Evolutionary conservation across 2,329 filamentous ascomycete species (phyloP), one percentile per base, ranked within the genome.

Genomic region (Beauveria australis): DNA sequence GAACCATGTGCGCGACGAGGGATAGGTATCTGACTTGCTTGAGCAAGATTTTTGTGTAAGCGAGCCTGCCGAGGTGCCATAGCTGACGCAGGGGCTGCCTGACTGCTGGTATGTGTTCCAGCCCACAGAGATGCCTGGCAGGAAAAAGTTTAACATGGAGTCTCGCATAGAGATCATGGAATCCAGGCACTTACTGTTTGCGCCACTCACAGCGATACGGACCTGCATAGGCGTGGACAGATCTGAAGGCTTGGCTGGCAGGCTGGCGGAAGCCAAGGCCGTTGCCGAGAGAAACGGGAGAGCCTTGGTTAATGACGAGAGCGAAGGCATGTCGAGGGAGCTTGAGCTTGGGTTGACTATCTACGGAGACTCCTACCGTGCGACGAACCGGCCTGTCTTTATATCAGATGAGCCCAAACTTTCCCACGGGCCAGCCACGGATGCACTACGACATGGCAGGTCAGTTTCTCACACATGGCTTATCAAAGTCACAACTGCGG

Each of bases 61-160:
- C 8, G 66, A 66, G 54, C 64, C 63, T 41, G 68, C 70, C 0
- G 78, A 76, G 3, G 72, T 76, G 51, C 81, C 81, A 65, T 82
- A 85, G 47, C 75, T 64, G 5, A 85, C 81, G 60, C 81, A 84
- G 14, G 77, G 69, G 43, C 75, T 66, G 61, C 66, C 67, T 16
- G 81, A 66, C 63, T 78, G 65, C 60, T 75, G 63, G 65, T 83
- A 84, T 0, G 81, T 85, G 66, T 84, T 84, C 81, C 81, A 85
- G 1, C 77, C 80, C 41, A 85, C 71, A 0, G 79, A 78, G 7
- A 83, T 73, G 40, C 77, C 80, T 83, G 19, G 19, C 33, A 14
- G 48, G 1, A 33, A 8, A 46, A 12, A 30, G 9, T 24, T 48
- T n/a, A 33, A 37, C 18, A 16, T 9, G 12, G 8, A 9, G 22